Evolutionary conservation across 2,329 filamentous ascomycete genomes (phyloP), one percentile per base, ranked within the genome.

Genomic region (Zasmidium citrigriseum): DNA sequence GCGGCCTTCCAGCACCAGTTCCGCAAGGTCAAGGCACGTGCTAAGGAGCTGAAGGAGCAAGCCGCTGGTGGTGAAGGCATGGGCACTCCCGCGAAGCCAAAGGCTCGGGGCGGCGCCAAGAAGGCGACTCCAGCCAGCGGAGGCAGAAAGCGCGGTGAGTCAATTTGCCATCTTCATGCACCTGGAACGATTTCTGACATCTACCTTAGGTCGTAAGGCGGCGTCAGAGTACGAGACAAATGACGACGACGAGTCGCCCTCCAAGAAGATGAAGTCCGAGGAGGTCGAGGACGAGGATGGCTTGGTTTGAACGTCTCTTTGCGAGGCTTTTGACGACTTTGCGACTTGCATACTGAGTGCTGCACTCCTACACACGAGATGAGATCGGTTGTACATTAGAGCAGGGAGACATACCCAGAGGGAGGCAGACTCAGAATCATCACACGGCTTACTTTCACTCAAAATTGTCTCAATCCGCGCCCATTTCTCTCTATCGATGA

Each of bases 1-100:
- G 54, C 57, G 12, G 53, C 47, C 34, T 71, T 66, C 56, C 38
- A 72, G 27, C 70, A 72, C 52, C 46, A 59, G 34, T 72, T 73
- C 53, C 68, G 70, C 24, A 51, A 38, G 1, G 67, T 69, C 55
- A 71, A 72, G 58, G 59, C 55, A 11, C 60, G 66, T 12, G 71
- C 67, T 22, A 61, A 64, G 14, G 68, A 71, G 55, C 24, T 73
- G 16, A 24, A 55, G 3, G 29, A 57, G 41, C 45, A 59, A 34
- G n/a, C 20, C 1, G 47, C 18, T 46, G 51, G 47, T 20, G 49
- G 45, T n/a, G 23, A 16, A 11, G 9, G 20, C 25, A 7, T 51
- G 12, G 48, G 25, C 10, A 52, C 49, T 10, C 27, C 49, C 14
- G 27, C 49, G 22, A n/a, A 24, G 22, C 3, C 16, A 29, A 44